These are phyloP conservation scores for Camellia lanceoleosa DNA, from an alignment of 148 eudicot genomes.

Conservation along the genomic window DNA sequence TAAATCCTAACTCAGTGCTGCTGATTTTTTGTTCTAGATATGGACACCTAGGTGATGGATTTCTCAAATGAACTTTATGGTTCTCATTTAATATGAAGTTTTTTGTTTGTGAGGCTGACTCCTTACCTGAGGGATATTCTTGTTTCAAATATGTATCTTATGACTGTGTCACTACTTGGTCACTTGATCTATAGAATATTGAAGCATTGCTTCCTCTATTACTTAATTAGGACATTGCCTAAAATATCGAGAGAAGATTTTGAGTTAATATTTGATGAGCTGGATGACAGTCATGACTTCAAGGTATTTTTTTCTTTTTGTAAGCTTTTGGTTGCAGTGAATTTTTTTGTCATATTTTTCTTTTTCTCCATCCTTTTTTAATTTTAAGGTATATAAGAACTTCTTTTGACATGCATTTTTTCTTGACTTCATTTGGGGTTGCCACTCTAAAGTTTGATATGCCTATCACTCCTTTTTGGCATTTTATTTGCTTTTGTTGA, in stretches of 20 bases:
- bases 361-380: not conserved
- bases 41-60: too few relatives aligned
- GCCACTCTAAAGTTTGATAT: too few relatives aligned
- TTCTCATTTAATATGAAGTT: too few relatives aligned
- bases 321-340: not conserved
- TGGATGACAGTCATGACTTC: constrained; percentile 85
- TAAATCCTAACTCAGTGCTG: too few relatives aligned
- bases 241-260: constrained; percentile 82
- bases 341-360: not conserved
- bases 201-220: not conserved
- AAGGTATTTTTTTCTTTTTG: constrained; percentile 40
- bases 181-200: constrained; percentile 1
- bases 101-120: not conserved
- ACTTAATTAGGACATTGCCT: constrained; percentile 68
- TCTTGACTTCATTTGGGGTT: not conserved
- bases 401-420: constrained; percentile 1
- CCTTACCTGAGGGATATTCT: not conserved
- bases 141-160: not conserved
- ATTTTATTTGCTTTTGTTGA: not conserved
- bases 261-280: constrained; percentile 72
- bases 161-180: not conserved
- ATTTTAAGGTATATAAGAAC: not conserved
- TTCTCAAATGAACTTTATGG: too few relatives aligned
- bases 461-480: not conserved
- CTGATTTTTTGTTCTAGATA: too few relatives aligned